phyloP scores from a whole-genome alignment of 2,329 filamentous ascomycete genomes.

The Cytospora mali region DNA sequence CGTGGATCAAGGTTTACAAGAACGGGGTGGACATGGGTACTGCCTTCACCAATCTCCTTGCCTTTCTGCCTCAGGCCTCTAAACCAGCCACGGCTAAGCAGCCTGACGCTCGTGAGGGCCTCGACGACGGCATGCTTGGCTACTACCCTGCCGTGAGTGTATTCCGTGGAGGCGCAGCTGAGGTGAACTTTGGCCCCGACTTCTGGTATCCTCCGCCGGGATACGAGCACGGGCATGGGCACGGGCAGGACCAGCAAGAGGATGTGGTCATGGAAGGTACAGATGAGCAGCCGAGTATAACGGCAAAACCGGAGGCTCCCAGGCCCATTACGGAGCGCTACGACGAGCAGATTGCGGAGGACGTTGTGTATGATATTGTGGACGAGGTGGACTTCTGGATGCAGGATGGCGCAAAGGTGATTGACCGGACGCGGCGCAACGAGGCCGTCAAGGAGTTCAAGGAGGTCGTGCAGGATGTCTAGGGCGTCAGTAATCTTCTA shows the following conservation, averaged over 20 bases:
- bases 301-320: constrained; percentile 36
- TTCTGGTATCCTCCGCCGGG: constrained; percentile 85
- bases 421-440: constrained; percentile 49
- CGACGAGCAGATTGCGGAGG: constrained; percentile 91
- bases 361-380: constrained; percentile 88
- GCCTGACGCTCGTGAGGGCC: constrained; percentile 77
- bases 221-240: constrained; percentile 48
- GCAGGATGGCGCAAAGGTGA: constrained; percentile 62
- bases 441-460: constrained; percentile 61
- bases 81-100: constrained; percentile 62
- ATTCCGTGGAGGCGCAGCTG: constrained; percentile 86
- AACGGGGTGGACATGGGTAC: constrained; percentile 87
- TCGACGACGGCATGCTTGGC: constrained; percentile 92
- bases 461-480: constrained; percentile 67
- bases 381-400: constrained; percentile 93
- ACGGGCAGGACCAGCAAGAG: constrained; percentile 41
- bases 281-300: constrained; percentile 34
- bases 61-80: constrained; percentile 90
- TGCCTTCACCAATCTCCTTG: constrained; percentile 82
- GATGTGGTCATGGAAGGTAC: constrained; percentile 53
- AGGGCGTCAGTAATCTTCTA: constrained; percentile 22
- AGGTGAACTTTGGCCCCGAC: constrained; percentile 91
- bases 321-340: constrained; percentile 77
- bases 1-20: constrained; percentile 86
- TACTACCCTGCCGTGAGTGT: constrained; percentile 95